Conservation (phyloP, 164 flowering plant genomes). For the Stephania cephalantha region DNA sequence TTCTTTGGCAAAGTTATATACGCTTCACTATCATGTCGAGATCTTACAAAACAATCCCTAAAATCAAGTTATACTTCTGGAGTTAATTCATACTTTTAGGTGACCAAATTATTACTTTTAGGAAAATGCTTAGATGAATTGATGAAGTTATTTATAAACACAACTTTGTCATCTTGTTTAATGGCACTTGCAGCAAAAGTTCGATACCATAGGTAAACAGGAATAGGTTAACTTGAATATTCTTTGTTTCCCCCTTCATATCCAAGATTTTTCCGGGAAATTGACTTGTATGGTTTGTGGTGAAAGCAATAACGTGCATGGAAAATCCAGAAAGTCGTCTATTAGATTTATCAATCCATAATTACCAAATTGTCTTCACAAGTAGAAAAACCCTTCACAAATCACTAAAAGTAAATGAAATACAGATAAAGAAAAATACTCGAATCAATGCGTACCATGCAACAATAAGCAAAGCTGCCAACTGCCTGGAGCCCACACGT, state of each 20-base stretch:
- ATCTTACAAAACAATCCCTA: no score
- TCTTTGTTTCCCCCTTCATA: background rate
- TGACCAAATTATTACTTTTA: no score
- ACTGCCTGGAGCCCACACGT: conserved; percentile 93
- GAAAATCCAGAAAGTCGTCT: background rate
- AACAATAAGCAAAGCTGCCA: conserved; percentile 87
- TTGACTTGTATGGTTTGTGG: background rate
- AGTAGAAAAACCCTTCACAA: background rate
- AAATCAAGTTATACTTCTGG: no score
- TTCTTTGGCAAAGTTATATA: background rate
- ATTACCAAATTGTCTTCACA: background rate
- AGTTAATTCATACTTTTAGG: no score
- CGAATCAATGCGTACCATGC: conserved; percentile 51
- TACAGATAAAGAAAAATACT: background rate
- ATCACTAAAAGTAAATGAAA: background rate
- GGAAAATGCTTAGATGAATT: no score
- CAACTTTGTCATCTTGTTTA: background rate
- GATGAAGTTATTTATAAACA: no score
- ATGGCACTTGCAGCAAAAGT: background rate
- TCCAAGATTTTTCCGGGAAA: background rate
- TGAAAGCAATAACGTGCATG: background rate
- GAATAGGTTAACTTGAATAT: background rate
- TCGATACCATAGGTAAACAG: background rate
- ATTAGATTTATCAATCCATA: background rate
- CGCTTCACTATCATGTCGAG: background rate